Percentiles rank a stretch among this genome's conserved stretches.
These are phyloP conservation scores for Aspergillus piperis DNA, from an alignment of 2,329 filamentous ascomycete genomes.

Conservation along the genomic window DNA sequence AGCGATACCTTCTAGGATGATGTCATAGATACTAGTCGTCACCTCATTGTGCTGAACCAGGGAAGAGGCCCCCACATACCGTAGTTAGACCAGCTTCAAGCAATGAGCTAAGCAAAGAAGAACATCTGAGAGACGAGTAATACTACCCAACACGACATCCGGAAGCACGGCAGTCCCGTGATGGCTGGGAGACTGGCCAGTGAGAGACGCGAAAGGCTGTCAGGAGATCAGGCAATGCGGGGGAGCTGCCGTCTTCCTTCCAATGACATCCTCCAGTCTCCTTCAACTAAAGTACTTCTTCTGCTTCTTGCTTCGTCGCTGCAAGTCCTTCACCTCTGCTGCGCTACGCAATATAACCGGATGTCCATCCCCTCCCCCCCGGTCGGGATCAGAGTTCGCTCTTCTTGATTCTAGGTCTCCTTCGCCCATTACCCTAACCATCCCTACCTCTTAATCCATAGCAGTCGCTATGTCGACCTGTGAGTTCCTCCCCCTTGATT, in stretches of 20 bases:
- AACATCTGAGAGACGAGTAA: neutral
- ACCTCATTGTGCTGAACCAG: slow-evolving; percentile 1
- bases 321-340: neutral
- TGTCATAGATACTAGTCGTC: neutral
- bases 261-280: neutral
- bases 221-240: slow-evolving; percentile 21
- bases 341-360: neutral
- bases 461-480: slow-evolving; percentile 10
- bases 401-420: neutral
- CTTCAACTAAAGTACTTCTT: neutral
- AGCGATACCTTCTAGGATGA: neutral
- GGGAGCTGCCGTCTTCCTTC: slow-evolving; percentile 5
- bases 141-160: neutral
- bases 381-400: neutral
- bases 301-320: neutral
- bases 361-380: neutral
- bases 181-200: slow-evolving; percentile 14
- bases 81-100: neutral
- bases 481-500: slow-evolving; percentile 10
- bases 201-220: slow-evolving; percentile 13
- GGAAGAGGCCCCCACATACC: too few relatives aligned
- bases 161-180: neutral
- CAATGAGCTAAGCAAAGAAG: neutral
- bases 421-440: neutral
- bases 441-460: slow-evolving; percentile 1